Base-by-base conservation (phyloP, 495 filamentous ascomycete species). In the Neurospora tetraspora region DNA sequence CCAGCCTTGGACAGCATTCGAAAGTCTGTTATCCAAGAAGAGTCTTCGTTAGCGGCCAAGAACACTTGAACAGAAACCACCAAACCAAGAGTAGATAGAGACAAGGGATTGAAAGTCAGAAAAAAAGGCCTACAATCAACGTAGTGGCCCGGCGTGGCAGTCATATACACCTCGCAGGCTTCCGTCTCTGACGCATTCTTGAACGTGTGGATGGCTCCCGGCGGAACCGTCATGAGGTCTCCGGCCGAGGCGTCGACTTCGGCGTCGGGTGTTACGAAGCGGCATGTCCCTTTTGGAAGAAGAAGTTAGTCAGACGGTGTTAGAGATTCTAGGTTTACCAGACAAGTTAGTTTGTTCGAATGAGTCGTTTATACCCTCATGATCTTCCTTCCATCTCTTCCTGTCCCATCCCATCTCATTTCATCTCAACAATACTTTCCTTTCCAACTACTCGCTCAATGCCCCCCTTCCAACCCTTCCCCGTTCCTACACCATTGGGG, bases 91-190 rank as follows among this genome's bases (percentile, higher is more conserved):
- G 53, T 16, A 8, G 1, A 34, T 16, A 8, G 1, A 34, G 2
- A 12, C 11, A 31, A 14, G 20, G 45, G 20, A 20, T 9, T 20
- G 42, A 5, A 39, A 27, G 69, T 72, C 37, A 76, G 39, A 36
- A 76, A 18, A 37, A 31, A 65, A 11, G 8, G 5, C 11, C 53
- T 65, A 65, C 53, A 65, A 34, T 65, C 53, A 16, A 65, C 53
- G 53, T 36, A 59, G 61, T 74, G 47, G 73, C 78, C 79, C 5
- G 86, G 88, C 72, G 86, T 88, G 69, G 82, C 85, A 4, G 85
- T 88, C 78, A 86, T 88, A 76, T 87, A 86, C 76, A 88, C 85
- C 77, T 82, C 82, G 38, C 83, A 82, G 70, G 86, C 86, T 71
- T 86, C 86, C 43, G 75, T 77, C 27, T 86, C 84, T 20, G 81